These are phyloP conservation scores for Ichthyophthirius multifiliis DNA, from an alignment of 169 alveolate species.

Conservation along the genomic window DNA sequence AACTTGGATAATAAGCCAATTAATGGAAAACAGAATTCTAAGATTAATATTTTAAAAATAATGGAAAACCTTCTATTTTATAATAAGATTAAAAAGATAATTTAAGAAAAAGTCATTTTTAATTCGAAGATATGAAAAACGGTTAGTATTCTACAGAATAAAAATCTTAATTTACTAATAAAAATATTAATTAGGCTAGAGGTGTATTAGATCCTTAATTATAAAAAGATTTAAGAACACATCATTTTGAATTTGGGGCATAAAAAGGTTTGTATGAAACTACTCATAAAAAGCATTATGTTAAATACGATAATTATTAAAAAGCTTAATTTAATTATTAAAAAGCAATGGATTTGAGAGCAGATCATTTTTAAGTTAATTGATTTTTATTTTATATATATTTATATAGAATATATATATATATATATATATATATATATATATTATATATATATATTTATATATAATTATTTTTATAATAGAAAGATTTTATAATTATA, in stretches of 20 bases:
- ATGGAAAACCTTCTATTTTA: background rate
- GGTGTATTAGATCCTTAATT: background rate
- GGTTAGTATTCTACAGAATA: background rate
- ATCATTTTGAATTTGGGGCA: background rate
- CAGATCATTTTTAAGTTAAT: constrained; percentile 5
- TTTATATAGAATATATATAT: no score
- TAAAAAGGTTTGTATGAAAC: background rate
- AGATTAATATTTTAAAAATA: background rate
- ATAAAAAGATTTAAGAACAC: background rate
- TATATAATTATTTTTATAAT: no score
- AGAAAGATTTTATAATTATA: no score
- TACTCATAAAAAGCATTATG: background rate
- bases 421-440: no score
- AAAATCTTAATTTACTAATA: background rate
- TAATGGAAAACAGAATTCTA: constrained; percentile 2
- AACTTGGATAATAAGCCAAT: constrained; percentile 1
- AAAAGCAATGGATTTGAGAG: background rate
- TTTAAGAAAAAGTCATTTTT: constrained; percentile 15
- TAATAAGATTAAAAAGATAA: background rate
- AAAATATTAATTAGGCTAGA: constrained; percentile 4
- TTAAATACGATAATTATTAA: background rate
- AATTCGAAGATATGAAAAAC: background rate
- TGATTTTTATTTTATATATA: no score
- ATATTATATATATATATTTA: no score
- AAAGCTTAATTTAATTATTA: background rate